Evolutionary conservation across 495 filamentous ascomycete species (phyloP).

Genomic region (Cudoniella acicularis): DNA sequence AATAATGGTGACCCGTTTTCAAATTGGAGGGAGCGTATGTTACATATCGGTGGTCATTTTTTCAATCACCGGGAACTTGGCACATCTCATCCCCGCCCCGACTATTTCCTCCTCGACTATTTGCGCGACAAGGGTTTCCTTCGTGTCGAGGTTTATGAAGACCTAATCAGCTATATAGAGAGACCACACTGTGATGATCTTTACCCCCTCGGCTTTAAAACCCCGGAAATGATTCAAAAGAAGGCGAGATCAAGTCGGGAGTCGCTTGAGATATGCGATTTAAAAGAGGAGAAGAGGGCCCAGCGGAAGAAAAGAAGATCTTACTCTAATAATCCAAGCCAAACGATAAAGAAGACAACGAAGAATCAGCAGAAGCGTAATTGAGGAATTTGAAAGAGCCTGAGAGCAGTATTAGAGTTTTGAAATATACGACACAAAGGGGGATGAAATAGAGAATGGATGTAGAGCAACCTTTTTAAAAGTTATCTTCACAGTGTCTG

Average conservation of each 20-base stretch:
- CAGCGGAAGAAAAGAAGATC: too few relatives aligned
- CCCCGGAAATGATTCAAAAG: constrained; percentile 11
- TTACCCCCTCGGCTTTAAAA: not conserved
- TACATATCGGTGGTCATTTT: constrained; percentile 41
- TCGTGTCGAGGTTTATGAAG: constrained; percentile 6
- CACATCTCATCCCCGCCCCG: constrained; percentile 34
- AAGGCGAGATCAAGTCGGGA: not conserved
- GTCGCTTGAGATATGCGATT: not conserved
- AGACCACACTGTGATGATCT: constrained; percentile 4
- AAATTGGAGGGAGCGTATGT: constrained; percentile 34
- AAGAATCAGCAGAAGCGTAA: too few relatives aligned
- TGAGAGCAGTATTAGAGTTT: too few relatives aligned
- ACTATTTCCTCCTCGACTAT: constrained; percentile 30
- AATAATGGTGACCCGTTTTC: not conserved
- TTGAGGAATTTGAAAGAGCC: too few relatives aligned
- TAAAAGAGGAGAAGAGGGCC: not conserved
- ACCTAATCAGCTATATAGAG: constrained; percentile 9
- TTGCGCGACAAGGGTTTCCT: constrained; percentile 2
- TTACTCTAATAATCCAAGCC: too few relatives aligned
- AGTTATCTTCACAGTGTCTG: too few relatives aligned
- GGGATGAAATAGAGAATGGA: too few relatives aligned
- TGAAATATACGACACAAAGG: too few relatives aligned
- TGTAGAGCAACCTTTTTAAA: too few relatives aligned
- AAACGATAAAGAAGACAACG: too few relatives aligned
- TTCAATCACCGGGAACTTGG: constrained; percentile 7